Evolutionary conservation across 352 stramenopile genomes (phyloP).

Genomic region (Globisporangium echinulatum): DNA sequence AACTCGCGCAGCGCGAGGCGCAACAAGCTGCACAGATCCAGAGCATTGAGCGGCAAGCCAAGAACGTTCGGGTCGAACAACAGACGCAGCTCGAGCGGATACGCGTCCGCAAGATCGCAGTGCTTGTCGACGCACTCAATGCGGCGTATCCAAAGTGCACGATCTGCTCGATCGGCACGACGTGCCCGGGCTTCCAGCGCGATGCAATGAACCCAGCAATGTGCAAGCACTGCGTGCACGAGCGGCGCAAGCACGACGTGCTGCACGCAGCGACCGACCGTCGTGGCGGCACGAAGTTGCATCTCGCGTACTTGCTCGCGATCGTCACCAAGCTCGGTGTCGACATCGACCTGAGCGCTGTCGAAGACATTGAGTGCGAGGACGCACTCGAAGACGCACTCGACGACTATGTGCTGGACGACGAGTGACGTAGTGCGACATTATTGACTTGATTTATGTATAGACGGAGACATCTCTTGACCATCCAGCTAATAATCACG

Average conservation of each 20-base stretch:
- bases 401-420: conserved; percentile 12
- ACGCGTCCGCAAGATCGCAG: conserved; percentile 29
- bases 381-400: conserved; percentile 49
- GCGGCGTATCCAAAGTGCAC: conserved; percentile 50
- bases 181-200: conserved; percentile 71
- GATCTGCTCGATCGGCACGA: conserved; percentile 53
- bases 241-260: conserved; percentile 57
- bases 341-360: conserved; percentile 37
- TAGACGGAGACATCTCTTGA: background rate
- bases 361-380: conserved; percentile 53
- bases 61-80: conserved; percentile 35
- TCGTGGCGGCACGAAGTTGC: conserved; percentile 19
- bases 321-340: conserved; percentile 50
- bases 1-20: conserved; percentile 38
- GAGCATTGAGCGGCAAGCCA: conserved; percentile 46
- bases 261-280: conserved; percentile 29
- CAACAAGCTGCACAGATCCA: conserved; percentile 31
- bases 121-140: conserved; percentile 49
- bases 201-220: conserved; percentile 60
- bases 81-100: conserved; percentile 36
- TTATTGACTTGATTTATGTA: background rate
- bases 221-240: conserved; percentile 75
- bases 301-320: conserved; percentile 40
- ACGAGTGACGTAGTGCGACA: background rate
- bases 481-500: too few species aligned